A percentile compares a stretch with the other conserved stretches of the same genome.
Evolutionary conservation across 2,329 filamentous ascomycete species (phyloP).

Genomic region (Neoarthrinium moseri): DNA sequence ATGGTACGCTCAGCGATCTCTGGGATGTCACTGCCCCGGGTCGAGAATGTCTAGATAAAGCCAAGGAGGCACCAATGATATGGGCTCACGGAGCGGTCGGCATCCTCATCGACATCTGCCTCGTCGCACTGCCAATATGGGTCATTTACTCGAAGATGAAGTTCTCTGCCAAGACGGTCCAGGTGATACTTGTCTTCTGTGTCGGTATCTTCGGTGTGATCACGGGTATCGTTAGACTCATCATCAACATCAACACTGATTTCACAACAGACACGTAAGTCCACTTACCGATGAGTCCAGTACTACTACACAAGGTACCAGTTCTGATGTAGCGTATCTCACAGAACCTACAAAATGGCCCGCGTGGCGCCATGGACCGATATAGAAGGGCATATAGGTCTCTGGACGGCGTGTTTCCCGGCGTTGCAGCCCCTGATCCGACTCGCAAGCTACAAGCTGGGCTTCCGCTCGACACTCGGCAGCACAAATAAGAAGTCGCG

Average conservation of each 20-base stretch:
- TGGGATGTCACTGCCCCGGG: slow-evolving; percentile 6
- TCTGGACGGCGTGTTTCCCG: slow-evolving; percentile 7
- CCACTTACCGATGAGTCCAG: too few relatives aligned
- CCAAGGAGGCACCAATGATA: slow-evolving; percentile 8
- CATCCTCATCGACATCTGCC: slow-evolving; percentile 28
- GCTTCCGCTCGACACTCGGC: slow-evolving; percentile 3
- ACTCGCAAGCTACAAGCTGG: slow-evolving; percentile 5
- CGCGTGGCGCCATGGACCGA: slow-evolving; percentile 6
- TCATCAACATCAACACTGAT: slow-evolving; percentile 29
- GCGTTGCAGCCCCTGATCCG: slow-evolving; percentile 6
- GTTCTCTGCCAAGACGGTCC: slow-evolving; percentile 29
- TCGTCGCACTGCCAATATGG: slow-evolving; percentile 35
- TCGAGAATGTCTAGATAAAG: slow-evolving; percentile 4
- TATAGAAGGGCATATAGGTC: slow-evolving; percentile 7
- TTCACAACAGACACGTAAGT: slow-evolving; percentile 24
- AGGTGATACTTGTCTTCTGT: slow-evolving; percentile 35
- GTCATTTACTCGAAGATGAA: slow-evolving; percentile 35
- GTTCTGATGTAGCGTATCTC: too few relatives aligned
- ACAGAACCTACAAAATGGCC: slow-evolving; percentile 7
- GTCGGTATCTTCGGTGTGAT: slow-evolving; percentile 36
- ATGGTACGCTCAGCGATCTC: neutral
- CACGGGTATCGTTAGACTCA: slow-evolving; percentile 37
- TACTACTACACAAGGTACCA: too few relatives aligned
- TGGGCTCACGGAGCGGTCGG: neutral
- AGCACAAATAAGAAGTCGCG: slow-evolving; percentile 5